Evolutionary conservation across 192 early-diverging fungal species (phyloP), one percentile per base, ranked within the genome.

Genomic region (Diversispora eburnea): DNA sequence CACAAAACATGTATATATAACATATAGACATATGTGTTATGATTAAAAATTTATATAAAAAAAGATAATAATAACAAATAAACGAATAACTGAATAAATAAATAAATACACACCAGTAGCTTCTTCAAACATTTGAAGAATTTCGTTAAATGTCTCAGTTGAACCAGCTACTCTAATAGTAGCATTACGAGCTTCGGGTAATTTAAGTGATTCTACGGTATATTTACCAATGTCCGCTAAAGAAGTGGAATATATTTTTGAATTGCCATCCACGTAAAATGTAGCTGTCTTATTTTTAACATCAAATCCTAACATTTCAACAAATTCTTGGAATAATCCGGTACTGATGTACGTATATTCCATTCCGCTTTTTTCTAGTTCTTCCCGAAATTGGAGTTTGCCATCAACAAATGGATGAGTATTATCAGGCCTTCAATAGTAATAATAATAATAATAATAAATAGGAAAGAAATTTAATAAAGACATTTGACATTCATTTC

Each of bases 291-390:
- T 65, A 65, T 65, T 65, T n/a, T 65, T 65, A 47, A 65, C 15
- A 65, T 65, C 62, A 43, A 41, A 64, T 46, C 62, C 62, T 5
- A 64, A 13, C 62, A 39, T 43, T 12, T 9, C 62, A 43, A 64
- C 3, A 64, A 17, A 42, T 64, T 64, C 62, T 64, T 9, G 9
- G 3, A 64, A 64, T 46, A 43, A 7, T n/a, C 70, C 56, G 5
- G 7, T 22, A 39, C 63, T 12, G 7, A 72, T 46, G 4, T 41
- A 63, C 7, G 69, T 72, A 0, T 72, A 72, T 51, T 72, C 56
- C 8, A 72, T 19, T 19, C 70, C 70, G 42, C 70, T 72, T n/a
- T 72, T 55, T 42, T 60, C 45, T 25, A 72, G 4, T n/a, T 56
- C 56, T 25, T 63, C 52, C 4, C 56, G 56, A 12, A 72, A 20